Evolutionary conservation across 305 asterid genomes (phyloP), one percentile per base, ranked within the genome.

Genomic region (Vinca major): DNA sequence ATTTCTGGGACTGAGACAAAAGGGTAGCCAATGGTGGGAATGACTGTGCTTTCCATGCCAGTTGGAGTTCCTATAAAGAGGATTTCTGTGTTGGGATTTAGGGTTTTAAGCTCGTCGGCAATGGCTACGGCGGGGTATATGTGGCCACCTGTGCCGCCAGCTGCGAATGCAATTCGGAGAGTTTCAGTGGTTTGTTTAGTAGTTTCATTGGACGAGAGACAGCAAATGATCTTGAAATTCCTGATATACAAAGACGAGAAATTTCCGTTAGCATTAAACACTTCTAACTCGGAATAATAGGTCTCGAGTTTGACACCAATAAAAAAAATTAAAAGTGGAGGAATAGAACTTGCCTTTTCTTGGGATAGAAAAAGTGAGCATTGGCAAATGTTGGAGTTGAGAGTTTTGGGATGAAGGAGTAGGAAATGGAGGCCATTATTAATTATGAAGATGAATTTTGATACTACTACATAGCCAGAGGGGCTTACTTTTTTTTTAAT

Each of bases 91-190:
- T 75, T 67, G 20, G 86, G 89, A 65, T 85, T 61, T 37, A 74
- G 65, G 58, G 58, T 62, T 67, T 80, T 82, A 56, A 85, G 82
- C 62, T 79, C 84, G 4, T 85, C 89, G 12, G 89, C 87, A 17
- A 85, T 82, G 44, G 89, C 89, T 47, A 85, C 66, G 3, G 89
- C 89, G n/a, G 89, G 87, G 69, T 80, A 85, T 64, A 82, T 82
- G 72, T 77, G 89, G 67, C 89, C 87, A 33, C 87, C 89, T 10
- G 84, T 80, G 5, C 87, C 87, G 3, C 89, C 87, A 52, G 79
- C 89, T n/a, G 84, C 86, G 54, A 85, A 72, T 64, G 74, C 71
- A 58, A 85, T 77, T 33, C 82, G 80, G 50, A 80, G 80, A 61
- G 67, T 67, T 63, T 69, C 79, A 40, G 75, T 7, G 48, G 71